These are phyloP conservation scores for Alternaria consortialis DNA, from an alignment of 2,329 filamentous ascomycete genomes.

Conservation along the genomic window DNA sequence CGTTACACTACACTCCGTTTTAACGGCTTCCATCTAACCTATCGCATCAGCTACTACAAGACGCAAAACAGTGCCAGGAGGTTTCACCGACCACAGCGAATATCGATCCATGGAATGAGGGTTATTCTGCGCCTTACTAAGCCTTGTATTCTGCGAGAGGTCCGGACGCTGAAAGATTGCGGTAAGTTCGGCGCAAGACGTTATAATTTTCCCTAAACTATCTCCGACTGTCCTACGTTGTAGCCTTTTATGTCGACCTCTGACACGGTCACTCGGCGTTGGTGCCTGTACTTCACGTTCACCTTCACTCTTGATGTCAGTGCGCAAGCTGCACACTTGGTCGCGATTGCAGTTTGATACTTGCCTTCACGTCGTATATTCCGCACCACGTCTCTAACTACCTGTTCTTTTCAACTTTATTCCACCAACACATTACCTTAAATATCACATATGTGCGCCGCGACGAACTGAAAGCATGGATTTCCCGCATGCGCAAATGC, in stretches of 20 bases:
- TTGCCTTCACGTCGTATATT: constrained; percentile 4
- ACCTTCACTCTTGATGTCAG: constrained; percentile 5
- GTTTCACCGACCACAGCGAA: constrained; percentile 30
- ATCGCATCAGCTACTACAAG: constrained; percentile 37
- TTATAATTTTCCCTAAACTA: neutral
- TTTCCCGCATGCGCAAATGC: constrained; percentile 11
- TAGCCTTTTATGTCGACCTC: constrained; percentile 19
- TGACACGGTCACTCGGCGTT: neutral
- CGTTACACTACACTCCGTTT: constrained; percentile 37
- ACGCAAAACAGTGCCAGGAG: constrained; percentile 7
- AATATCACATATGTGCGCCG: neutral
- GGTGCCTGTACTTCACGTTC: neutral
- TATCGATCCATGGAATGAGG: constrained; percentile 25
- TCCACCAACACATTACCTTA: neutral
- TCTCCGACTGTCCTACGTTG: constrained; percentile 1
- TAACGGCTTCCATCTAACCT: constrained; percentile 35
- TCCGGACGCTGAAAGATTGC: neutral
- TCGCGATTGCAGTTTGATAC: neutral
- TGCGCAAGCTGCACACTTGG: neutral
- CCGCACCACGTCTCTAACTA: neutral
- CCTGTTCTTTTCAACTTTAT: neutral
- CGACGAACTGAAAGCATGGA: constrained; percentile 5
- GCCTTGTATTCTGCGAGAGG: neutral
- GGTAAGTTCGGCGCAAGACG: neutral
- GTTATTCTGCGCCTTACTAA: neutral